phyloP scores from a whole-genome alignment of 2,329 filamentous ascomycete genomes.

The Salinomyces thailandicus region DNA sequence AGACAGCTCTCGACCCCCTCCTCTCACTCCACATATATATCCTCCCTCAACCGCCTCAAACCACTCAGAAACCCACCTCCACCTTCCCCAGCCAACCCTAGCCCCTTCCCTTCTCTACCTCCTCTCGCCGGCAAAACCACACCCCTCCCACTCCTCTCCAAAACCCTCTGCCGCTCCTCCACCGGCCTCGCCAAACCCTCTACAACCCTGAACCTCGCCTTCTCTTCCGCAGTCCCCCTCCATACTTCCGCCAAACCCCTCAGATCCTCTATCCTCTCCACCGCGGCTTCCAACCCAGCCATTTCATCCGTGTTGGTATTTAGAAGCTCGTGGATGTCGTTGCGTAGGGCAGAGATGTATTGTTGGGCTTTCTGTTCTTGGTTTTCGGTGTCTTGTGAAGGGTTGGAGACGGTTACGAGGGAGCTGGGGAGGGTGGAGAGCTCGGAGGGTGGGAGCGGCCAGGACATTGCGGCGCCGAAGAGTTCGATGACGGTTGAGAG shows the following conservation, averaged over 20 bases:
- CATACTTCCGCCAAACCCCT: conserved; percentile 70
- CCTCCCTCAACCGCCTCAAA: conserved; percentile 42
- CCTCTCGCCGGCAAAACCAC: conserved; percentile 13
- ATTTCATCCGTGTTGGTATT: conserved; percentile 39
- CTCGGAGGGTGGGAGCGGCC: conserved; percentile 82
- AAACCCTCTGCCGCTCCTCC: conserved; percentile 53
- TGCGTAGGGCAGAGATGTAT: conserved; percentile 57
- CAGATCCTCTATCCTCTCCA: conserved; percentile 62
- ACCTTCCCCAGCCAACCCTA: conserved; percentile 25
- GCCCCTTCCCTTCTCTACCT: conserved; percentile 16
- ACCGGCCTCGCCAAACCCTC: conserved; percentile 72
- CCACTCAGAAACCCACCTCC: conserved; percentile 44
- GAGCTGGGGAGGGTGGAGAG: conserved; percentile 70
- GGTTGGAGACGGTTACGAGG: conserved; percentile 81
- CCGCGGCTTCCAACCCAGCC: conserved; percentile 63
- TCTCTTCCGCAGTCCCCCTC: conserved; percentile 94
- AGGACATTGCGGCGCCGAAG: conserved; percentile 93
- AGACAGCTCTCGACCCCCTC: too few species aligned
- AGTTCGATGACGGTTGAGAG: conserved; percentile 81
- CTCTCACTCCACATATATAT: conserved; percentile 31
- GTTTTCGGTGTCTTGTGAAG: conserved; percentile 48
- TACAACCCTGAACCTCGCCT: conserved; percentile 68
- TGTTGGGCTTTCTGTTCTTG: conserved; percentile 82
- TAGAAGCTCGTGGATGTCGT: conserved; percentile 62
- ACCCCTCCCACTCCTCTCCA: conserved; percentile 27